Evolutionary conservation across 352 stramenopile species (phyloP).

Genomic region (Phytophthora uliginosa): DNA sequence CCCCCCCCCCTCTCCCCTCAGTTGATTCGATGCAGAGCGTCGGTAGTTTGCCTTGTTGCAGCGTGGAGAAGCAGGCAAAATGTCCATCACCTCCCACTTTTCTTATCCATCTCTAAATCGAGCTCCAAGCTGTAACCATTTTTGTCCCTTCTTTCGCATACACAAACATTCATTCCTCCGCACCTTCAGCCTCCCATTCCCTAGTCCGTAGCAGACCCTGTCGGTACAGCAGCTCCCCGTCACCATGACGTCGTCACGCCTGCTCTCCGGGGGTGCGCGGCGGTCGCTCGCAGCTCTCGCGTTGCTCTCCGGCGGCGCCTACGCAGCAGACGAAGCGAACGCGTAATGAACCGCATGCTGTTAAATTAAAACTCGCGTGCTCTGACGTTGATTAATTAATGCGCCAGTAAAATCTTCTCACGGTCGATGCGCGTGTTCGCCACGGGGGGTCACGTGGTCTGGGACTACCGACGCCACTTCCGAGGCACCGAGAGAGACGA

Average conservation of each 20-base stretch:
- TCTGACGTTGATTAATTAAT: not conserved
- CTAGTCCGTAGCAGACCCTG: not conserved
- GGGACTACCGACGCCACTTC: slow-evolving; percentile 69
- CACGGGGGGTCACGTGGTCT: slow-evolving; percentile 52
- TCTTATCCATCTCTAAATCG: too few species aligned
- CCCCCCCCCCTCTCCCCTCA: too few species aligned
- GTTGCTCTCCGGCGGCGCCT: slow-evolving; percentile 41
- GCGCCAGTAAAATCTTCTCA: slow-evolving; percentile 63
- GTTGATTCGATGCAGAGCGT: too few species aligned
- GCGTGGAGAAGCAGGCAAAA: too few species aligned
- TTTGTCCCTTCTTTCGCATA: not conserved
- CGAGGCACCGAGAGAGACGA: slow-evolving; percentile 48
- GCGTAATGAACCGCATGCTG: slow-evolving; percentile 37
- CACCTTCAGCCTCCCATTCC: not conserved
- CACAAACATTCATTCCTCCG: not conserved
- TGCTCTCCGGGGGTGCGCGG: slow-evolving; percentile 18
- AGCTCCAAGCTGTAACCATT: too few species aligned
- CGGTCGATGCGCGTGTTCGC: slow-evolving; percentile 70
- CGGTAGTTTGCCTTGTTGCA: too few species aligned
- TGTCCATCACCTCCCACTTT: not conserved
- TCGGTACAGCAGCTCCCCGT: not conserved
- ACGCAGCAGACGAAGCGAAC: slow-evolving; percentile 56
- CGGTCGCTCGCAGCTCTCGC: slow-evolving; percentile 34
- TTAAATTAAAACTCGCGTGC: not conserved
- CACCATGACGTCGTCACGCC: slow-evolving; percentile 25